These are phyloP conservation scores for Solanum stenotomum DNA, from an alignment of 257 asterid species.

Conservation along the genomic window DNA sequence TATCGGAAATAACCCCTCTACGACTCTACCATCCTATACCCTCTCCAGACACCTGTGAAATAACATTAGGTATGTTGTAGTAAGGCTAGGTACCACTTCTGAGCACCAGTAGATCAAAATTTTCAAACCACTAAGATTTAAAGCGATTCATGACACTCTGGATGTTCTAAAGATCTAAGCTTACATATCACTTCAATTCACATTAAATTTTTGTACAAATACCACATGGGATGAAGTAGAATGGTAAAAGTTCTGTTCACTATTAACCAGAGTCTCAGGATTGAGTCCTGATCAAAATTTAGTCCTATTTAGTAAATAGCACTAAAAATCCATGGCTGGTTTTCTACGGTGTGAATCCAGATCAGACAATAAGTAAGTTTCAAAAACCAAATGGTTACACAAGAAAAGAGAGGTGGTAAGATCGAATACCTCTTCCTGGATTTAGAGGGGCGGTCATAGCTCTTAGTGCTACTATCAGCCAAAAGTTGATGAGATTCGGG, in stretches of 20 bases:
- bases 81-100: neutral
- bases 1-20: neutral
- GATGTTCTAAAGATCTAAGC: neutral
- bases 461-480: neutral
- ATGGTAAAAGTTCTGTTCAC: neutral
- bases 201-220: neutral
- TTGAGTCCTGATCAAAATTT: neutral
- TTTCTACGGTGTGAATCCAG: neutral
- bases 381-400: neutral
- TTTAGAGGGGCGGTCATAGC: neutral
- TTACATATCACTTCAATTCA: neutral
- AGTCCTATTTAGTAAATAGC: neutral
- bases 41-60: neutral
- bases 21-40: neutral
- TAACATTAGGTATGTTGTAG: neutral
- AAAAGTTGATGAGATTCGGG: neutral
- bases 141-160: neutral
- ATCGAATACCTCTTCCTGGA: neutral
- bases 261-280: neutral
- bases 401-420: neutral
- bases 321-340: neutral
- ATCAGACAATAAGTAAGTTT: neutral
- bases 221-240: neutral
- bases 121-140: neutral
- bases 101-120: neutral